Base-by-base conservation (phyloP, 257 asterid species). In the Ilex asprella region DNA sequence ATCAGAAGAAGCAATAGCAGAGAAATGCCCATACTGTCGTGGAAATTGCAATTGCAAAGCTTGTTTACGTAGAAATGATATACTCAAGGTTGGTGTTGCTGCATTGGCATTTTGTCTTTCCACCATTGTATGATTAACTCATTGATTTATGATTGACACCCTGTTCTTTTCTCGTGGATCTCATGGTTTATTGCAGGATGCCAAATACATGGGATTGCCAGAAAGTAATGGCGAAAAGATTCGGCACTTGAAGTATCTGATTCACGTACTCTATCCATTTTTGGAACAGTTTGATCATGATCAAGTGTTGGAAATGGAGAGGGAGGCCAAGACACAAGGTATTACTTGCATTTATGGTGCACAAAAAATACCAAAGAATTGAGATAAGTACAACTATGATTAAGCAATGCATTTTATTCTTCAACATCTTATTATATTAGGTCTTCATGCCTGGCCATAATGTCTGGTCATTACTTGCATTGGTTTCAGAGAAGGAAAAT, bases 11-110 rank as follows among this genome's bases (percentile, higher is more conserved):
- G 80, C 65, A 56, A 31, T 81, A 60, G 81, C 78, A 1, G 73
- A 68, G 70, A 39, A 67, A 16, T 84, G 91, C 67, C 91, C 91
- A 9, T 65, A 55, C 60, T 84, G 91, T 71, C 78, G 86, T 61
- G 75, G 61, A n/a, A 77, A 49, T 27, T 84, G 88, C 84, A 84
- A 84, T 71, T 84, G 88, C 74, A 84, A 75, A 67, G 88, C 77
- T 69, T 84, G 91, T 73, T 67, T 84, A 59, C 75, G 79, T 64
- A 66, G 60, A 68, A 47, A 5, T 60, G 39, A 59, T 51, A 21
- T n/a, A 64, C 59, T 30, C 27, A 27, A 81, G 79, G 91, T 81
- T 63, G 10, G 78, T 21, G 56, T 49, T 56, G 54, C 16, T 1
- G 54, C 54, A n/a, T n/a, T 15, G 57, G 6, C 15, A 15, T 53